Base-by-base conservation (phyloP, 768 basidiomycete genomes). In the Tricholoma flavovirens region DNA sequence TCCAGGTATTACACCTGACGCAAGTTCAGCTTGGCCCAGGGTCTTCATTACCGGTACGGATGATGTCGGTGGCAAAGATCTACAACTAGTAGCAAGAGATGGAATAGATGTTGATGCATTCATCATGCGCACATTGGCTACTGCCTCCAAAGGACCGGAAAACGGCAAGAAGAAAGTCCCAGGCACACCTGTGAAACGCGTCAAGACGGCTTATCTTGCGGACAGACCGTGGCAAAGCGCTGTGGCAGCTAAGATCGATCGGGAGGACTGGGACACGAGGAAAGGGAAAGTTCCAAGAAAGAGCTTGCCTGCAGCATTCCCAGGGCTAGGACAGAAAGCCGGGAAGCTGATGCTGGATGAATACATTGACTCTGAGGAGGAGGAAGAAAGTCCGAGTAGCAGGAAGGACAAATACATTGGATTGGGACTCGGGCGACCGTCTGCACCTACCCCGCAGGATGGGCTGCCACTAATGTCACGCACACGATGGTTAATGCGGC, bases 211-310 rank as follows among this genome's bases (percentile, higher is more conserved):
- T 38, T 76, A 81, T 64, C 71, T 86, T 33, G 73, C 76, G 26
- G 79, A 82, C 50, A 76, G 88, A 9, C 87, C 86, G 4, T 91
- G 88, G 88, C 88, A 90, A 67, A 90, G 89, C 64, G 88, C 88
- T 3, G 80, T 90, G 17, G 79, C 88, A 12, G 69, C 77, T 60
- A 89, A 87, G 67, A 82, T 89, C 49, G 83, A 82, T 3, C 70
- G 75, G 26, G 76, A 80, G 29, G 74, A 77, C 33, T 81, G 80
- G 64, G 69, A 72, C 21, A 71, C 70, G 24, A 77, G 72, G 60
- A 78, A 78, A 59, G 73, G 67, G 32, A 80, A 80, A 67, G 74
- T 69, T 32, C 83, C 83, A 17, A 76, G 88, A 53, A 86, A 90
- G 75, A 90, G 88, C 57, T 64, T 92, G 42, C 89, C 89, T 21